Evolutionary conservation across 2,329 filamentous ascomycete species (phyloP).

Genomic region (Akanthomyces lecanii): DNA sequence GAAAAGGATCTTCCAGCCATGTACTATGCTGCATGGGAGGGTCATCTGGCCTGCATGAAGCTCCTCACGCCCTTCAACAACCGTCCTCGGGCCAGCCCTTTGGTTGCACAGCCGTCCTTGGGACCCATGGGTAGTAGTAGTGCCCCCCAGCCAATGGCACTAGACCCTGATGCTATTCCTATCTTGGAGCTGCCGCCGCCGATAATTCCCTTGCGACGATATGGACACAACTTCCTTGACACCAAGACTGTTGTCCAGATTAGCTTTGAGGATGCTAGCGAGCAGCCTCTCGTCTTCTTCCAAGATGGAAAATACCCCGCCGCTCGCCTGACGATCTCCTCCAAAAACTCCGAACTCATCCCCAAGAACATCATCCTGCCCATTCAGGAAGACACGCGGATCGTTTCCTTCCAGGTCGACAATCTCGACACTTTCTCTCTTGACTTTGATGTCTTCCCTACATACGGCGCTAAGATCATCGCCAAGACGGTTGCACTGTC

Average conservation of each 20-base stretch:
- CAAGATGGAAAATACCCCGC: slow-evolving; percentile 96
- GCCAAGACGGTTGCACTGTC: slow-evolving; percentile 91
- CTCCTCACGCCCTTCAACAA: slow-evolving; percentile 64
- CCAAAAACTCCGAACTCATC: slow-evolving; percentile 91
- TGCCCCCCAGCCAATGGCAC: slow-evolving; percentile 56
- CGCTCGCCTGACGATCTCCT: slow-evolving; percentile 90
- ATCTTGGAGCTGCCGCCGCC: slow-evolving; percentile 88
- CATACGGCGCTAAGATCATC: slow-evolving; percentile 95
- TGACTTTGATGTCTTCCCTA: slow-evolving; percentile 96
- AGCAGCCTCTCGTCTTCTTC: slow-evolving; percentile 86
- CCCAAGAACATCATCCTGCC: slow-evolving; percentile 93
- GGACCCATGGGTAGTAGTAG: slow-evolving; percentile 45
- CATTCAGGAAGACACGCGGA: slow-evolving; percentile 90
- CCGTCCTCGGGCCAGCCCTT: slow-evolving; percentile 39
- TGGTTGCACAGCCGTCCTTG: slow-evolving; percentile 40
- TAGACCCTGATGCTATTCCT: slow-evolving; percentile 85
- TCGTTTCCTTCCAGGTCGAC: slow-evolving; percentile 94
- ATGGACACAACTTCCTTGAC: slow-evolving; percentile 97
- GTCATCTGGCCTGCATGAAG: slow-evolving; percentile 90
- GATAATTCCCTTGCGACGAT: slow-evolving; percentile 89
- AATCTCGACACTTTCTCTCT: slow-evolving; percentile 88
- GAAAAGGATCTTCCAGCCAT: slow-evolving; percentile 92
- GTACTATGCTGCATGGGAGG: slow-evolving; percentile 99
- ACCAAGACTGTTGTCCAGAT: slow-evolving; percentile 96
- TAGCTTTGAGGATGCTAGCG: slow-evolving; percentile 73